A percentile compares a stretch with the other conserved stretches of the same genome.
These are phyloP conservation scores for Lichtheimia ornata DNA, from an alignment of 371 early-diverging fungal genomes.

Conservation along the genomic window DNA sequence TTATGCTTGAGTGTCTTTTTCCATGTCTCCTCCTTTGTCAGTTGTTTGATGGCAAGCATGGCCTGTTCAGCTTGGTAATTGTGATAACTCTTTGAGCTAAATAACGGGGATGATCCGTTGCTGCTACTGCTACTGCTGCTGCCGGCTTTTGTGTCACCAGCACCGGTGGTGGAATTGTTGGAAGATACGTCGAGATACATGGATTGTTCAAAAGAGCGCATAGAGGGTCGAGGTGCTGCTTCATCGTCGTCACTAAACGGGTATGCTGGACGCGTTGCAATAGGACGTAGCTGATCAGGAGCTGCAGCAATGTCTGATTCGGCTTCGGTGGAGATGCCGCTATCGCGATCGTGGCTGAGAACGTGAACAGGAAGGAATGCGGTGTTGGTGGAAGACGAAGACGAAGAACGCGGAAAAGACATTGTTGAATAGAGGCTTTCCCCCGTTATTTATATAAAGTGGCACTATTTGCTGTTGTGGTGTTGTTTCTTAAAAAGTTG, in stretches of 20 bases:
- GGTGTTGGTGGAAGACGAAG: constrained; percentile 9
- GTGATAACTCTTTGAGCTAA: constrained; percentile 35
- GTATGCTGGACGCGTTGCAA: constrained; percentile 11
- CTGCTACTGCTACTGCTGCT: background rate
- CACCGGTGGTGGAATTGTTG: too few species aligned
- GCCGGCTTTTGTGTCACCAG: constrained; percentile 1
- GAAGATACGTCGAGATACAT: constrained; percentile 9
- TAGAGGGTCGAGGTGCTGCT: background rate
- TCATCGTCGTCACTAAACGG: constrained; percentile 53
- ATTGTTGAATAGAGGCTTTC: background rate
- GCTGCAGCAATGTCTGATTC: constrained; percentile 31
- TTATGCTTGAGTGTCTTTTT: constrained; percentile 71
- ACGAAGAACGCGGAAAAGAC: constrained; percentile 6
- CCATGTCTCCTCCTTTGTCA: constrained; percentile 49
- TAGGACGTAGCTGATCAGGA: background rate
- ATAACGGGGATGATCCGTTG: background rate
- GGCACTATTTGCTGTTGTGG: background rate
- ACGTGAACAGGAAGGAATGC: constrained; percentile 12
- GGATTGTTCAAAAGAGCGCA: constrained; percentile 31
- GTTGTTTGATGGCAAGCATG: constrained; percentile 25
- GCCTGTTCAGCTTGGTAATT: constrained; percentile 47
- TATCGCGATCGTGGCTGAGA: constrained; percentile 30
- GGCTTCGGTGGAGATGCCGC: constrained; percentile 39
- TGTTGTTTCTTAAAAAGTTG: background rate
- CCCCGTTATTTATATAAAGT: background rate